Evolutionary conservation across 2,329 filamentous ascomycete species (phyloP).

Genomic region (Dactylellina cionopaga): DNA sequence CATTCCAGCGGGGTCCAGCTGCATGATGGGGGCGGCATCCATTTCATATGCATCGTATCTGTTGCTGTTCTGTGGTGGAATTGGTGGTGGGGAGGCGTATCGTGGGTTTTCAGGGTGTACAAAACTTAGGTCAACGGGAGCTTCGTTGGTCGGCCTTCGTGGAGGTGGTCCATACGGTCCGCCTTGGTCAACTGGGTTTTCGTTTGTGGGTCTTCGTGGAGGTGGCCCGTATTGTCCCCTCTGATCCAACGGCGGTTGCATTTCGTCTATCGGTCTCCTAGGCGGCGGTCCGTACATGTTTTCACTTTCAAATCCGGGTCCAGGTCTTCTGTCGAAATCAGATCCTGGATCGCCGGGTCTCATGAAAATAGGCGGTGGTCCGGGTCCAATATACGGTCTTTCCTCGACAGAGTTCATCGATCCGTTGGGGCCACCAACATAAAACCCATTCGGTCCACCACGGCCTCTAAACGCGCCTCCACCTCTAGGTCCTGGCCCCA

Average conservation of each 20-base stretch:
- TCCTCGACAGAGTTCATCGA: constrained; percentile 46
- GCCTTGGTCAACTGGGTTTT: constrained; percentile 32
- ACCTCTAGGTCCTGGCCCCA: constrained; percentile 42
- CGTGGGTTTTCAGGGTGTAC: constrained; percentile 37
- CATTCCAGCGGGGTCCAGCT: constrained; percentile 21
- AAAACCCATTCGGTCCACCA: constrained; percentile 49
- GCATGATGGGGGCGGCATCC: constrained; percentile 46
- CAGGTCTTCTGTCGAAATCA: constrained; percentile 24
- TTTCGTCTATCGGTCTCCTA: constrained; percentile 23
- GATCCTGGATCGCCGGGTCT: constrained; percentile 34
- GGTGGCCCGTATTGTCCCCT: constrained; percentile 36
- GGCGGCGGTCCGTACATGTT: constrained; percentile 50
- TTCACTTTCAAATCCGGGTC: constrained; percentile 35
- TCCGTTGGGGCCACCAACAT: constrained; percentile 43
- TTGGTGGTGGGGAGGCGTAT: constrained; percentile 42
- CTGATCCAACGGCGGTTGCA: constrained; percentile 20
- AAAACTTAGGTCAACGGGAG: constrained; percentile 21
- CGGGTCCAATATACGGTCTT: constrained; percentile 51
- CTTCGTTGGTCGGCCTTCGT: constrained; percentile 45
- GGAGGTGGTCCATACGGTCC: constrained; percentile 38
- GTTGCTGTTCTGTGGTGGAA: constrained; percentile 11
- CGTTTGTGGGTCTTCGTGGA: constrained; percentile 24
- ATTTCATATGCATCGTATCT: constrained; percentile 45
- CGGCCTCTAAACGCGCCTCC: constrained; percentile 41
- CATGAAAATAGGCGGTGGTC: constrained; percentile 49